phyloP scores from a whole-genome alignment of 2,329 filamentous ascomycete genomes.

The Amylocarpus encephaloides region DNA sequence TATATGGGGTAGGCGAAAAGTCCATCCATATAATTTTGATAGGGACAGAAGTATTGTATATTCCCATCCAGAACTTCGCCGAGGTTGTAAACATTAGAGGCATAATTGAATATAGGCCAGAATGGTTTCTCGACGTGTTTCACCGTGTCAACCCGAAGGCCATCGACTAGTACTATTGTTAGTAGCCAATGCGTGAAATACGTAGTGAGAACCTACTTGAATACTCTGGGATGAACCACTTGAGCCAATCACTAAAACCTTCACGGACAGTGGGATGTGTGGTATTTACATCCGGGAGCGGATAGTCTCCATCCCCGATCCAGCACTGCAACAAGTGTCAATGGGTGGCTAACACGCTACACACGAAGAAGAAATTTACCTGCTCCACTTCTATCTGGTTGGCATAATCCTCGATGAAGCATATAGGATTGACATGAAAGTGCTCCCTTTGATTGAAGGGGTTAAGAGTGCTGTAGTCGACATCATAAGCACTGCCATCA shows the following conservation, averaged over 20 bases:
- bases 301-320: constrained; percentile 35
- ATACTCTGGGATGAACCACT: constrained; percentile 36
- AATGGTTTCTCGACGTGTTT: constrained; percentile 43
- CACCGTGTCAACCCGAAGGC: constrained; percentile 42
- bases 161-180: constrained; percentile 15
- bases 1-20: constrained; percentile 15
- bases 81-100: constrained; percentile 52
- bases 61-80: constrained; percentile 54
- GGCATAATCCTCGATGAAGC: constrained; percentile 27
- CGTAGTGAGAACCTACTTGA: constrained; percentile 9
- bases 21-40: constrained; percentile 15
- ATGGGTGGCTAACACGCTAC: too few species aligned
- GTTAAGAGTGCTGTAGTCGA: constrained; percentile 16
- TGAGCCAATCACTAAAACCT: constrained; percentile 36
- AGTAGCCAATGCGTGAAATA: too few species aligned
- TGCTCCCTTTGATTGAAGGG: constrained; percentile 15
- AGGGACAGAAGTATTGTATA: constrained; percentile 37
- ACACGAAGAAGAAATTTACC: neutral
- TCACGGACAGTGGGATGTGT: constrained; percentile 34
- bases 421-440: constrained; percentile 12
- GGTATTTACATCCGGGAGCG: constrained; percentile 38
- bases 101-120: constrained; percentile 46
- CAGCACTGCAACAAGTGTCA: constrained; percentile 8
- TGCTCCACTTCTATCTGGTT: constrained; percentile 29
- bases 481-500: constrained; percentile 5